Percentiles rank a stretch among this genome's conserved stretches.
Evolutionary conservation across 2,329 filamentous ascomycete species (phyloP).

Genomic region (Colletotrichum shisoi): DNA sequence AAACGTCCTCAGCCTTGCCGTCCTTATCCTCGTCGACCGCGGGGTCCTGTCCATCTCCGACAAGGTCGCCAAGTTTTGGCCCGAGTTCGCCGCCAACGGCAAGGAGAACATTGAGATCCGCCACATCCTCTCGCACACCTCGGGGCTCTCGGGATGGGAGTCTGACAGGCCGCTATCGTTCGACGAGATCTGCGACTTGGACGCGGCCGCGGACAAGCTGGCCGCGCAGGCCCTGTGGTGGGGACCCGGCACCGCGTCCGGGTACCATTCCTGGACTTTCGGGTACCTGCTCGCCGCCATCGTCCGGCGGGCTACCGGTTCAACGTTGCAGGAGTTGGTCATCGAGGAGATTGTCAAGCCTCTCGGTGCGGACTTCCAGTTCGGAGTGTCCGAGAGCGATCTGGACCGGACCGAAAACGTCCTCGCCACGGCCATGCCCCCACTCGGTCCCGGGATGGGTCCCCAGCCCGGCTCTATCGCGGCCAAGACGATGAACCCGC

Average conservation of each 20-base stretch:
- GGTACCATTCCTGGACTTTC: constrained; percentile 53
- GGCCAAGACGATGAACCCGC: constrained; percentile 46
- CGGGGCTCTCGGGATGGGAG: constrained; percentile 50
- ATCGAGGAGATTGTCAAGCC: constrained; percentile 50
- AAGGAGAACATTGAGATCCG: constrained; percentile 52
- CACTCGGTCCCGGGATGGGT: constrained; percentile 36
- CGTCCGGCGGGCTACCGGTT: constrained; percentile 52
- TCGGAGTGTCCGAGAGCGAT: constrained; percentile 54
- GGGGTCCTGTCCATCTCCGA: constrained; percentile 49
- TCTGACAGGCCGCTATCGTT: constrained; percentile 42
- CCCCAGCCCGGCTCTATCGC: constrained; percentile 43
- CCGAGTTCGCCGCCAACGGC: constrained; percentile 54
- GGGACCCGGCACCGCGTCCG: constrained; percentile 53
- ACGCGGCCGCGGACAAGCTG: constrained; percentile 47
- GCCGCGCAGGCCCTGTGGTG: constrained; percentile 54
- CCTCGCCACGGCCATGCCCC: constrained; percentile 46
- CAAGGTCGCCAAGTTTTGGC: constrained; percentile 55
- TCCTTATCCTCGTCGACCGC: constrained; percentile 51
- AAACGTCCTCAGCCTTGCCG: constrained; percentile 48
- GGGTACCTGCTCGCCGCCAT: constrained; percentile 56
- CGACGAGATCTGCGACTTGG: constrained; percentile 49
- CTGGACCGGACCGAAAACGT: constrained; percentile 48
- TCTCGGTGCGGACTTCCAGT: constrained; percentile 55
- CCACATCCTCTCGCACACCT: constrained; percentile 53
- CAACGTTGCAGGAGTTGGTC: constrained; percentile 53